Evolutionary conservation across 345 rosid species (phyloP).

Genomic region (Combretum micranthum): DNA sequence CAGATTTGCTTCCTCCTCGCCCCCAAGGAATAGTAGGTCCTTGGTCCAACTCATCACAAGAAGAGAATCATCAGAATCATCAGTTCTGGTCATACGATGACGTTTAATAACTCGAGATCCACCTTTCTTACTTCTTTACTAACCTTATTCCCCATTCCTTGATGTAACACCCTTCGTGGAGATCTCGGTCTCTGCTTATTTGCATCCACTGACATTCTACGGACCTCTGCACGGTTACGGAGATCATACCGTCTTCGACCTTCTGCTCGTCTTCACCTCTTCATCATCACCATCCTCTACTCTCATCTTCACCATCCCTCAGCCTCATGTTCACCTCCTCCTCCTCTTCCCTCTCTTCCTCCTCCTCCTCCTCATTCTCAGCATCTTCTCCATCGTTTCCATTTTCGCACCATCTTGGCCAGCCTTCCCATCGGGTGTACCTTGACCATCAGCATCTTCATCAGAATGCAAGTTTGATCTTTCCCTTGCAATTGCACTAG

Average conservation of each 20-base stretch:
- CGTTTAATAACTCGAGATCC: conserved; percentile 95
- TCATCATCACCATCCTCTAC: conserved; percentile 63
- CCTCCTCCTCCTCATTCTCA: conserved; percentile 55
- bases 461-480: conserved; percentile 49
- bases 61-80: conserved; percentile 99
- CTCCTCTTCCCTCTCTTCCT: conserved; percentile 47
- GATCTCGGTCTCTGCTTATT: conserved; percentile 78
- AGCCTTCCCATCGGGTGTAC: conserved; percentile 69
- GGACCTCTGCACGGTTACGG: conserved; percentile 87
- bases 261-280: conserved; percentile 81
- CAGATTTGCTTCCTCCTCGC: conserved; percentile 88
- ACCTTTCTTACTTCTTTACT: conserved; percentile 85
- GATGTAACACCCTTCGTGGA: conserved; percentile 92
- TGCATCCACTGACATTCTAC: conserved; percentile 70
- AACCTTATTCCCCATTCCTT: conserved; percentile 87
- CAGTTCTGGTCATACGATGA: conserved; percentile 71
- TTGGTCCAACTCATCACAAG: conserved; percentile 96
- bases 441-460: conserved; percentile 63
- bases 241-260: conserved; percentile 96
- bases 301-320: conserved; percentile 58
- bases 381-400: conserved; percentile 56
- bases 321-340: conserved; percentile 37
- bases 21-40: conserved; percentile 95
- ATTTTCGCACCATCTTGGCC: conserved; percentile 77
- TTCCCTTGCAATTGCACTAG: conserved; percentile 44